Evolutionary conservation across 257 asterid species (phyloP).

Genomic region (Fraxinus anomala): DNA sequence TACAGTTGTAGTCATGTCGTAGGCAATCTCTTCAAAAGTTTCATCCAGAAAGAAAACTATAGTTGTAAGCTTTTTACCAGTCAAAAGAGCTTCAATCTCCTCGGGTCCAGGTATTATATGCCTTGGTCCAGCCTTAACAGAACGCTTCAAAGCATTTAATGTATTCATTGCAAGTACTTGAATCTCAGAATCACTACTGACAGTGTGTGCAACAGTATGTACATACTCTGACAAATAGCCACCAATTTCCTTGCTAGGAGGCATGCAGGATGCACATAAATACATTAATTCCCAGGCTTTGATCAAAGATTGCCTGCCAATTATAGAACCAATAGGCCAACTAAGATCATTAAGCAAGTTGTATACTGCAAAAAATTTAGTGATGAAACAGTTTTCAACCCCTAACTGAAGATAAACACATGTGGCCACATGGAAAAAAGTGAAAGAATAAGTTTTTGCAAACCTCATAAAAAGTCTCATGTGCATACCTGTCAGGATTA

Average conservation of each 20-base stretch:
- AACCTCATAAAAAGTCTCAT: slow-evolving; percentile 18
- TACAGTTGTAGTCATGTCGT: slow-evolving; percentile 94
- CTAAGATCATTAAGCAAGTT: slow-evolving; percentile 24
- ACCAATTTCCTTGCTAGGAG: slow-evolving; percentile 97
- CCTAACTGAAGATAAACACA: not conserved
- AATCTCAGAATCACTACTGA: slow-evolving; percentile 70
- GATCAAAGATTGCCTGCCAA: slow-evolving; percentile 61
- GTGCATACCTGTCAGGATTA: slow-evolving; percentile 77
- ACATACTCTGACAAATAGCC: slow-evolving; percentile 83
- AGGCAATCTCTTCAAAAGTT: slow-evolving; percentile 96
- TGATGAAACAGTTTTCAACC: slow-evolving; percentile 16
- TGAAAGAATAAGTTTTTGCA: slow-evolving; percentile 3
- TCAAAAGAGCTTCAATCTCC: slow-evolving; percentile 92
- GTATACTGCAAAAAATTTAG: slow-evolving; percentile 4
- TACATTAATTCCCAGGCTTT: slow-evolving; percentile 98
- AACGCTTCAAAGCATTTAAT: slow-evolving; percentile 78
- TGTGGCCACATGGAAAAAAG: not conserved
- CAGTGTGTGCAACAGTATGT: slow-evolving; percentile 73
- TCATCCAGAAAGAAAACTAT: slow-evolving; percentile 96
- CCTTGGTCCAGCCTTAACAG: slow-evolving; percentile 97
- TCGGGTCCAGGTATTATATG: slow-evolving; percentile 86
- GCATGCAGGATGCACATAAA: slow-evolving; percentile 94
- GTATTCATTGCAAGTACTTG: slow-evolving; percentile 83
- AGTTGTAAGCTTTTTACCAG: slow-evolving; percentile 92
- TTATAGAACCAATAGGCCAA: slow-evolving; percentile 26